Conservation (phyloP, 2,329 filamentous ascomycete genomes). For the Colletotrichum cereale region DNA sequence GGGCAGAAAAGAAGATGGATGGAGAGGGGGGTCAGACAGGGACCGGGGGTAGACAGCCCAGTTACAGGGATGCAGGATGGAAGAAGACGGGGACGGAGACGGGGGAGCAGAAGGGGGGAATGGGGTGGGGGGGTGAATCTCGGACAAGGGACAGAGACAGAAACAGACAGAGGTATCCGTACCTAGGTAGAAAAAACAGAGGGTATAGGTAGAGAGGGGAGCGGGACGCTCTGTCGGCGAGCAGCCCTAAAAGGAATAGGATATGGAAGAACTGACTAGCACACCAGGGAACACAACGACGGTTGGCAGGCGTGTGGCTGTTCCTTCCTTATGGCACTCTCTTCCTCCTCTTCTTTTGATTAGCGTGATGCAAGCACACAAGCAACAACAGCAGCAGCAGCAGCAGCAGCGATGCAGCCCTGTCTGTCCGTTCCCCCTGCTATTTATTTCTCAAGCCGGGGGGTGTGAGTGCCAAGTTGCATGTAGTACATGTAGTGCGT, state of each 20-base stretch:
- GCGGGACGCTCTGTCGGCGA: conserved; percentile 26
- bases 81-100: neutral
- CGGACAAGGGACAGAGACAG: neutral
- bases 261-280: conserved; percentile 35
- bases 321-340: conserved; percentile 13
- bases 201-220: conserved; percentile 1
- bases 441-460: neutral
- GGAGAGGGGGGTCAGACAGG: conserved; percentile 1
- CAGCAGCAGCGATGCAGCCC: conserved; percentile 32
- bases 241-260: conserved; percentile 37
- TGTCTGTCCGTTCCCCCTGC: conserved; percentile 25
- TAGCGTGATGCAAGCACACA: conserved; percentile 30
- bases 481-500: neutral
- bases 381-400: conserved; percentile 17
- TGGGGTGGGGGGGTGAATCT: conserved; percentile 9
- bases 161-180: neutral
- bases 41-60: neutral
- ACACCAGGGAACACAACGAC: conserved; percentile 20
- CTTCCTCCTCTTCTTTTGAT: neutral
- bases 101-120: neutral
- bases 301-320: conserved; percentile 32
- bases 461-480: neutral
- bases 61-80: neutral
- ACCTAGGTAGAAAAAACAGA: no score
- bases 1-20: conserved; percentile 10